These are phyloP conservation scores for Torulaspora franciscae DNA, from an alignment of 805 yeast genomes.

Conservation along the genomic window DNA sequence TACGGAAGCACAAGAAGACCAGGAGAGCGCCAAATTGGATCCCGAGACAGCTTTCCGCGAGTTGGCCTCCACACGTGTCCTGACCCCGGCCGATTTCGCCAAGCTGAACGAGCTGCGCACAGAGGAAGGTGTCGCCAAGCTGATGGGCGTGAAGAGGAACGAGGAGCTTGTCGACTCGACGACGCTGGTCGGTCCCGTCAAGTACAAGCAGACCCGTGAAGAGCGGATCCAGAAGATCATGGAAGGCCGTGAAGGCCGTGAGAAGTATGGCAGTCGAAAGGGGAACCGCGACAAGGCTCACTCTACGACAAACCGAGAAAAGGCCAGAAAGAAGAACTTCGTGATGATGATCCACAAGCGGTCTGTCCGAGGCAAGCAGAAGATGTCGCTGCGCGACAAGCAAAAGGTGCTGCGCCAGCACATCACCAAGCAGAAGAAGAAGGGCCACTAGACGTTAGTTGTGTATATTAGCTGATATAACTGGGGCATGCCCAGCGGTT, in stretches of 20 bases:
- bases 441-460: slow-evolving; percentile 47
- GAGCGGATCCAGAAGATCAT: slow-evolving; percentile 81
- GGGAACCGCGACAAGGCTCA: slow-evolving; percentile 73
- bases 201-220: slow-evolving; percentile 79
- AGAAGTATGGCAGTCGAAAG: slow-evolving; percentile 80
- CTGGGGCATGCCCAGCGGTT: background rate
- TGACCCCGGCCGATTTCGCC: slow-evolving; percentile 98
- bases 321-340: slow-evolving; percentile 96
- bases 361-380: slow-evolving; percentile 90
- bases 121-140: slow-evolving; percentile 79
- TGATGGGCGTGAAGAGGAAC: slow-evolving; percentile 55
- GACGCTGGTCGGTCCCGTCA: slow-evolving; percentile 65
- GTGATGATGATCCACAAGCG: slow-evolving; percentile 97
- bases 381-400: slow-evolving; percentile 82
- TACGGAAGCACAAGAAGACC: slow-evolving; percentile 29
- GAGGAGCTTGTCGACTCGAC: slow-evolving; percentile 86
- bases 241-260: slow-evolving; percentile 93
- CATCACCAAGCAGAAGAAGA: slow-evolving; percentile 84
- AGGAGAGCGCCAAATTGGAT: slow-evolving; percentile 24
- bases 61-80: slow-evolving; percentile 65
- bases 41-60: slow-evolving; percentile 45
- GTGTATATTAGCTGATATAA: slow-evolving; percentile 6
- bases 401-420: slow-evolving; percentile 85
- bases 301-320: slow-evolving; percentile 92
- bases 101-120: slow-evolving; percentile 82